Base-by-base conservation (phyloP, 805 yeast genomes). In the Alloascoidea africana region DNA sequence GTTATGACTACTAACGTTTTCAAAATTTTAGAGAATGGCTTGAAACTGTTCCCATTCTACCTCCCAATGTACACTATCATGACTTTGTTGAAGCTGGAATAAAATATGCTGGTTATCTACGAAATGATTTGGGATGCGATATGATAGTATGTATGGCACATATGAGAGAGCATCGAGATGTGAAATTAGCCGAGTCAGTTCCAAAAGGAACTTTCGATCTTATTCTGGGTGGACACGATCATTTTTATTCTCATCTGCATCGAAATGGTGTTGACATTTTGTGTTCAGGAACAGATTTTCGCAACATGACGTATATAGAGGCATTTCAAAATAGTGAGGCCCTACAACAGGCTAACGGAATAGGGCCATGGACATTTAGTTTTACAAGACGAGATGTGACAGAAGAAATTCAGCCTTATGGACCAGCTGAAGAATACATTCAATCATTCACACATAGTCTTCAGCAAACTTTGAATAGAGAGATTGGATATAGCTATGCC, bases 151-250 rank as follows among this genome's bases (percentile, higher is more conserved):
- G 47, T 13, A 11, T 46, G 15, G 45, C 49, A 3, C 49, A 46
- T 19, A 46, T 46, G 49, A 44, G 49, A 11, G 49, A 46, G 33
- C 49, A 42, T 5, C 42, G 44, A 33, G 46, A 46, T 33, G 32
- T 46, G 11, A 34, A 38, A 15, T 39, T 46, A 14, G 49, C 47
- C 13, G 15, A 35, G 17, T 18, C 15, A 2, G 23, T 46, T 3
- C 49, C 49, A 3, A 34, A 36, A 14, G 48, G 46, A 4, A 37
- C 48, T 6, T 18, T 45, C 13, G 49, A 46, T 34, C 33, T 46
- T 11, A 38, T 46, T 11, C 39, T 46, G 4, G 47, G 46, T 8
- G 49, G 49, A 3, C 49, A 46, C 17, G 49, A 46, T 34, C 49
- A 46, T 23, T 38, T 46, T 18, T 46, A 46, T 36, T 40, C 45